phyloP scores from a whole-genome alignment of 2,329 filamentous ascomycete genomes.

The Aspergillus terreus region DNA sequence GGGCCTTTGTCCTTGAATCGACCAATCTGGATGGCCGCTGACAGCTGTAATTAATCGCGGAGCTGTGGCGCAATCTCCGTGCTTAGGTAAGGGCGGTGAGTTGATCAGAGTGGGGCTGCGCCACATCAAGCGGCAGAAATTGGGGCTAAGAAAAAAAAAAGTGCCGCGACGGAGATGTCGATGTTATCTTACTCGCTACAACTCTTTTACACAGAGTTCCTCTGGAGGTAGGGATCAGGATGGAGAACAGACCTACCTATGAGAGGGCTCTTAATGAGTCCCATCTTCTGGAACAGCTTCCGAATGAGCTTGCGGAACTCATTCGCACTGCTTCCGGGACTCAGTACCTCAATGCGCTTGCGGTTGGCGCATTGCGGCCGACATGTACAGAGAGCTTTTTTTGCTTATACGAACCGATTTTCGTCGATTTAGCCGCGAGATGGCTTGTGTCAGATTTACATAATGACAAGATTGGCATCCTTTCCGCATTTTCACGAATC shows the following conservation, averaged over 20 bases:
- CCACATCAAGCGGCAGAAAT: constrained; percentile 23
- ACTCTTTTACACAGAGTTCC: constrained; percentile 27
- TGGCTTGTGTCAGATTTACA: constrained; percentile 55
- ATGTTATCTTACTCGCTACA: constrained; percentile 20
- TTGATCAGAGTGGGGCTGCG: constrained; percentile 22
- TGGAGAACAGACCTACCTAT: constrained; percentile 37
- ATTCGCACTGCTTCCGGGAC: constrained; percentile 62
- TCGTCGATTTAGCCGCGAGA: constrained; percentile 77
- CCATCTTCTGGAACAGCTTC: constrained; percentile 56
- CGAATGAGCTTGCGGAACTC: constrained; percentile 65
- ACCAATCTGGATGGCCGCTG: constrained; percentile 3
- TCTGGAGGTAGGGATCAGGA: constrained; percentile 32
- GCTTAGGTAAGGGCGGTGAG: constrained; percentile 26
- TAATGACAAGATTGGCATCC: constrained; percentile 40
- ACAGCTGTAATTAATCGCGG: constrained; percentile 13
- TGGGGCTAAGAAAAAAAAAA: constrained; percentile 24
- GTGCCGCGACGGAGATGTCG: constrained; percentile 13
- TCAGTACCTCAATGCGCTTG: constrained; percentile 68
- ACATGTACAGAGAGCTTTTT: constrained; percentile 71
- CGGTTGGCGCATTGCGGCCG: constrained; percentile 65
- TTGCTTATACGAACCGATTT: constrained; percentile 67
- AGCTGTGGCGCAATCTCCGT: constrained; percentile 27
- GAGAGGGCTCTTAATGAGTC: constrained; percentile 54
- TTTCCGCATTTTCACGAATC: constrained; percentile 73
- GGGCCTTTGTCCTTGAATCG: constrained; percentile 10